Evolutionary conservation across 139 green algal species (phyloP).

Genomic region (Tetraselmis chui): DNA sequence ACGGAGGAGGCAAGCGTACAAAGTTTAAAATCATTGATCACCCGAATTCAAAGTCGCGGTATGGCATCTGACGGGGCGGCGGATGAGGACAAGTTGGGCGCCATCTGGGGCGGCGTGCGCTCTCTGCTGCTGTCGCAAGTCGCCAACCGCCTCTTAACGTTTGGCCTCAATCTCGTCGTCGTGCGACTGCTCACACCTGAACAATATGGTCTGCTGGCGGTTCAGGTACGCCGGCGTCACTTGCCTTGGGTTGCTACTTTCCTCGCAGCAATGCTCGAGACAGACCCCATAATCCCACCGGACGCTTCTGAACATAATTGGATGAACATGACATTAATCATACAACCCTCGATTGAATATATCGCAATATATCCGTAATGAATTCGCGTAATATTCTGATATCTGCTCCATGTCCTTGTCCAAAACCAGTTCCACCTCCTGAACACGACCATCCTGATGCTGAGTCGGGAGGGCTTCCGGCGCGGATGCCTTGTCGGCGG

Average conservation of each 20-base stretch:
- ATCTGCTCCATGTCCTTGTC: constrained; percentile 38
- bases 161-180: constrained; percentile 73
- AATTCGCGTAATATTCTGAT: background rate
- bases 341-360: background rate
- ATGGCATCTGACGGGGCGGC: no score
- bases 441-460: constrained; percentile 78
- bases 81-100: background rate
- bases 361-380: background rate
- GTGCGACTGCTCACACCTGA: constrained; percentile 62
- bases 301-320: background rate
- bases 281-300: background rate
- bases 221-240: no score
- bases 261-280: background rate
- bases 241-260: background rate
- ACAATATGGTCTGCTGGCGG: constrained; percentile 61
- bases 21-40: no score
- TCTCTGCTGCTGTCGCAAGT: constrained; percentile 55
- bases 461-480: constrained; percentile 79
- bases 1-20: no score
- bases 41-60: no score
- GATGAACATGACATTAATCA: background rate
- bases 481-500: constrained; percentile 46
- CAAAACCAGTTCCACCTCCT: constrained; percentile 87
- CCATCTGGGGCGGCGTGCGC: background rate
- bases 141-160: constrained; percentile 64